Percentiles rank a stretch among this genome's conserved stretches.
These are phyloP conservation scores for Aureobasidium sp. DNA, from an alignment of 2,329 filamentous ascomycete species.

Conservation along the genomic window DNA sequence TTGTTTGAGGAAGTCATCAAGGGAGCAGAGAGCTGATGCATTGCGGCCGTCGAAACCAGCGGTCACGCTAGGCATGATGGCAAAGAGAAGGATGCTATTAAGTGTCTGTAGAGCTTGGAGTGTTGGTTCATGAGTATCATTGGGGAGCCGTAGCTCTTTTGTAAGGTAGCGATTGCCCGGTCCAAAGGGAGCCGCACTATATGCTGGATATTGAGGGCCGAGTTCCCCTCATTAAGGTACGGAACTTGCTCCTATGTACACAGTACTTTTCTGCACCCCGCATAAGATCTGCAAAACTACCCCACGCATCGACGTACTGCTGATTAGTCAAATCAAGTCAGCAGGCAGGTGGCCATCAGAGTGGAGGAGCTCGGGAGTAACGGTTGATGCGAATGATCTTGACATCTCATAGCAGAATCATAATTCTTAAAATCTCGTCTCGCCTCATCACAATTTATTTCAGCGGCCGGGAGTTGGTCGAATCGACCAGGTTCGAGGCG, in stretches of 20 bases:
- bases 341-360: neutral
- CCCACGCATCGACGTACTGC: neutral
- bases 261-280: neutral
- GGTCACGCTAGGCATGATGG: neutral
- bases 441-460: too few species aligned
- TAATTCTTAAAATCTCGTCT: too few species aligned
- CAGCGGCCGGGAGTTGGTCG: too few species aligned
- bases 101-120: too few species aligned
- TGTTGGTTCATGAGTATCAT: neutral
- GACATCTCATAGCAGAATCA: too few species aligned
- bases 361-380: too few species aligned
- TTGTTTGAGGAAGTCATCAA: slow-evolving; percentile 21
- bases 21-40: slow-evolving; percentile 16
- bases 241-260: neutral
- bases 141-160: neutral
- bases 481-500: too few species aligned
- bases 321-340: neutral
- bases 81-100: neutral
- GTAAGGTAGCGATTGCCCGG: neutral
- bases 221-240: neutral
- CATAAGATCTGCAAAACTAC: neutral
- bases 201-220: neutral
- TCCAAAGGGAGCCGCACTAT: neutral
- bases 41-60: neutral
- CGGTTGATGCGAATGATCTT: too few species aligned